These are phyloP conservation scores for Mucor indicus DNA, from an alignment of 371 early-diverging fungal genomes.

Conservation along the genomic window DNA sequence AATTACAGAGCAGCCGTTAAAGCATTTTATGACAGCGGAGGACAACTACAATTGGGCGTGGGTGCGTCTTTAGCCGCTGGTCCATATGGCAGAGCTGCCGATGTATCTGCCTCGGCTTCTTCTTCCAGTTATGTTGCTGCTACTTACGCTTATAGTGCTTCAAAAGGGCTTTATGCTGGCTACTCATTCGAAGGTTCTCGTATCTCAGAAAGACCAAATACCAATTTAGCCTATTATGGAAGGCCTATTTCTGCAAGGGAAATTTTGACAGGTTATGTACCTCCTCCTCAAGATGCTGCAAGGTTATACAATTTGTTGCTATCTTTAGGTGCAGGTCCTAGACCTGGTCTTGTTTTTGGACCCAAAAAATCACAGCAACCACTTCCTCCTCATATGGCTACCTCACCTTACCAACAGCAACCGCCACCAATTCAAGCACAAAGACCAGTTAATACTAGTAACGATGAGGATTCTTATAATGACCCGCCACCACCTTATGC, in stretches of 20 bases:
- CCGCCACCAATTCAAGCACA: not conserved
- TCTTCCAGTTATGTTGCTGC: slow-evolving; percentile 31
- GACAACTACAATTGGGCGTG: slow-evolving; percentile 39
- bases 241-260: slow-evolving; percentile 30
- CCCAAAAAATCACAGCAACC: slow-evolving; percentile 7
- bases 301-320: slow-evolving; percentile 25
- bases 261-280: slow-evolving; percentile 26
- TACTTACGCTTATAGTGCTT: slow-evolving; percentile 39
- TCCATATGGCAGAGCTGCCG: slow-evolving; percentile 32
- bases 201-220: slow-evolving; percentile 35
- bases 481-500: not conserved
- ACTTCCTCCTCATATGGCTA: not conserved
- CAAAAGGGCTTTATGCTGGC: slow-evolving; percentile 36
- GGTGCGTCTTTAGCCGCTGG: slow-evolving; percentile 35
- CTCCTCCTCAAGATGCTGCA: slow-evolving; percentile 24
- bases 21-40: slow-evolving; percentile 40
- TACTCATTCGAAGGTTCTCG: slow-evolving; percentile 42
- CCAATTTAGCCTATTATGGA: slow-evolving; percentile 37
- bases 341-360: slow-evolving; percentile 16
- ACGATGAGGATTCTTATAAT: not conserved
- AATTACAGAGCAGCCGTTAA: slow-evolving; percentile 42
- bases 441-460: not conserved
- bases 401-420: not conserved
- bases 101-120: slow-evolving; percentile 27
- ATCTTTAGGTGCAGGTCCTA: slow-evolving; percentile 26